Evolutionary conservation across 306 rosid species (phyloP), one percentile per base, ranked within the genome.

Genomic region (Sicyos baderoa): DNA sequence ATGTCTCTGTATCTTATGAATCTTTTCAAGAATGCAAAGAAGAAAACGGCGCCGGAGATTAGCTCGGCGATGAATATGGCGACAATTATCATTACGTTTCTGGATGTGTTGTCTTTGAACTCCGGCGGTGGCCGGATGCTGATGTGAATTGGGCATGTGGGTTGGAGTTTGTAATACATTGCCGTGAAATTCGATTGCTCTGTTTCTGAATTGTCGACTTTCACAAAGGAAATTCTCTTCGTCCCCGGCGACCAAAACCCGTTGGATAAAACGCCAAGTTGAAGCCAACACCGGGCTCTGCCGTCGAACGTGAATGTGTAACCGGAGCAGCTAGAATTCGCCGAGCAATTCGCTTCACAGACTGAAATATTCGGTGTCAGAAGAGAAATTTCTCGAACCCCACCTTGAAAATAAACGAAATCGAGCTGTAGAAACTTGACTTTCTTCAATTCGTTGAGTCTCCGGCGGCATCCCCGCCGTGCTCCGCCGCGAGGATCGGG

Each of bases 171-270:
- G 62, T 84, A 75, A 2, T 85, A 87, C 87, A 92, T 73, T 18
- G 93, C 98, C 0, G 66, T 75, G 87, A 92, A 92, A 10, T 82
- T 88, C 0, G 89, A 5, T 4, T 1, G 9, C 13, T 84, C 88
- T 0, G 74, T 45, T 72, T 86, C 96, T 1, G 85, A 62, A 18
- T 15, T 9, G 59, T 86, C 89, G 0, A 92, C 85, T 3, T 78
- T 84, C 12, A 92, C 64, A 66, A 79, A 92, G 81, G 90, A 52
- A 14, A 86, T 82, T 1, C 27, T 29, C 59, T 89, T 88, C 0
- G 84, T 71, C 1, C 84, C 95, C 0, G 97, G 96, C 13, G 96
- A 86, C 98, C 98, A 92, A 22, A 72, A 82, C 35, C 97, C 98
- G 77, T 83, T 83, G 0, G 54, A 40, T 29, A 92, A 78, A 42